Percentiles rank a stretch among this genome's conserved stretches.
phyloP scores from a whole-genome alignment of 2,329 filamentous ascomycete species.

The Cadophora sp. region DNA sequence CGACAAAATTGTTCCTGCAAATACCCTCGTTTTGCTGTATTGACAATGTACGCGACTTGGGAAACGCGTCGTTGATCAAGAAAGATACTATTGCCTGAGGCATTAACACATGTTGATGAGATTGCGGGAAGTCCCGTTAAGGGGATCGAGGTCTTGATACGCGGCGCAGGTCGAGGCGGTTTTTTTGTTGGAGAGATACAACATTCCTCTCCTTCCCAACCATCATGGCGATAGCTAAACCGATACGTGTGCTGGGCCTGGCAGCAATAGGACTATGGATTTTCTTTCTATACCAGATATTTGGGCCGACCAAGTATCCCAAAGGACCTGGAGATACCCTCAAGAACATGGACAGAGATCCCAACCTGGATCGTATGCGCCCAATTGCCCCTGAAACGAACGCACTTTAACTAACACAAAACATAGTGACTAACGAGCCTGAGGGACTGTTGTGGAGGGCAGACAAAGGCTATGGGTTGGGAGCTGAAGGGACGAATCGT shows the following conservation, averaged over 20 bases:
- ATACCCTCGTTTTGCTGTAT: neutral
- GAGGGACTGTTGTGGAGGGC: slow-evolving; percentile 76
- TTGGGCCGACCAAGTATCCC: slow-evolving; percentile 60
- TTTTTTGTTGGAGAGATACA: slow-evolving; percentile 27
- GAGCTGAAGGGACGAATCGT: slow-evolving; percentile 77
- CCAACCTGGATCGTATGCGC: slow-evolving; percentile 81
- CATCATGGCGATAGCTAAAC: slow-evolving; percentile 84
- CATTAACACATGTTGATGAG: slow-evolving; percentile 1
- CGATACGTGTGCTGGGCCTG: slow-evolving; percentile 79
- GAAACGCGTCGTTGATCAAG: slow-evolving; percentile 13
- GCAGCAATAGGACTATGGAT: slow-evolving; percentile 75
- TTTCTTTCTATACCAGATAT: slow-evolving; percentile 80
- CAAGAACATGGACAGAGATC: slow-evolving; percentile 76
- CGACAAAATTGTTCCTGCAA: neutral
- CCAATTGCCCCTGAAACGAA: neutral
- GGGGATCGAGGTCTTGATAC: slow-evolving; percentile 25
- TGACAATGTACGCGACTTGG: neutral
- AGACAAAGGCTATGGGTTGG: slow-evolving; percentile 77
- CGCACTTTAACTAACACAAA: slow-evolving; percentile 20
- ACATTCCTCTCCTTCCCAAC: slow-evolving; percentile 27
- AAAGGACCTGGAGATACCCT: slow-evolving; percentile 51
- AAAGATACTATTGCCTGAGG: neutral
- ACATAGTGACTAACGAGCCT: slow-evolving; percentile 80
- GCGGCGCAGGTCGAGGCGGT: slow-evolving; percentile 12
- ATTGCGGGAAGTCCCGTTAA: slow-evolving; percentile 20